phyloP scores from a whole-genome alignment of 2,329 filamentous ascomycete species.

The Phyllosticta citrichinensis region DNA sequence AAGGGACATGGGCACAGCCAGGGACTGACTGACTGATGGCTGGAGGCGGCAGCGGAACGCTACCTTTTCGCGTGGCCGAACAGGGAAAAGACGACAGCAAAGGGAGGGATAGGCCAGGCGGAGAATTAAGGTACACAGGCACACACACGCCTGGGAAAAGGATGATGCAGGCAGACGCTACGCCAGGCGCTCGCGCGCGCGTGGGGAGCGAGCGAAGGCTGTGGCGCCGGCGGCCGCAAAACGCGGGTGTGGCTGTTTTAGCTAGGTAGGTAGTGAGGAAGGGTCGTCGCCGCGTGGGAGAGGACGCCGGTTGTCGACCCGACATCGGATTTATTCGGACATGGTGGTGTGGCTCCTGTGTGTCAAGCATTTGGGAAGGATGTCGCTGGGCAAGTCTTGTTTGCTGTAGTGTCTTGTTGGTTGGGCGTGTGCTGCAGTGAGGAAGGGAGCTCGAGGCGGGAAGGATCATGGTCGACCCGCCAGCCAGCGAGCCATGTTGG shows the following conservation, averaged over 20 bases:
- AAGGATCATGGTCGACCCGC: not conserved
- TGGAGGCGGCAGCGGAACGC: too few species aligned
- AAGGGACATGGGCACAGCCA: not conserved
- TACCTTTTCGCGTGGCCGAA: too few species aligned
- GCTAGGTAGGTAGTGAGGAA: not conserved
- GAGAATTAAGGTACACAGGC: not conserved
- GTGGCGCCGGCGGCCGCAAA: not conserved
- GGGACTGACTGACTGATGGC: not conserved
- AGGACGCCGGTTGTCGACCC: not conserved
- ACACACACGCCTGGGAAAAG: not conserved
- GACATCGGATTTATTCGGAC: not conserved
- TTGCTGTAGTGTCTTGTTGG: not conserved
- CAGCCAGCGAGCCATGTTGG: not conserved
- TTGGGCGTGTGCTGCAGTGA: not conserved
- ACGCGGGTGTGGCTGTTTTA: not conserved
- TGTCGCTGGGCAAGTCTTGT: not conserved
- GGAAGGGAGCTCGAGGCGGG: not conserved
- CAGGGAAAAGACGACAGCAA: too few species aligned
- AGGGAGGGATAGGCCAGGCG: not conserved
- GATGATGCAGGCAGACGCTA: not conserved
- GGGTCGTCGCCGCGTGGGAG: not conserved
- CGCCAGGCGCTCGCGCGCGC: not conserved
- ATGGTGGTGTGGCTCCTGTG: not conserved
- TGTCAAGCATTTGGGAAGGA: not conserved
- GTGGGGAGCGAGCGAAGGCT: not conserved